Evolutionary conservation across 495 filamentous ascomycete genomes (phyloP).

Genomic region (Xylaria curta): DNA sequence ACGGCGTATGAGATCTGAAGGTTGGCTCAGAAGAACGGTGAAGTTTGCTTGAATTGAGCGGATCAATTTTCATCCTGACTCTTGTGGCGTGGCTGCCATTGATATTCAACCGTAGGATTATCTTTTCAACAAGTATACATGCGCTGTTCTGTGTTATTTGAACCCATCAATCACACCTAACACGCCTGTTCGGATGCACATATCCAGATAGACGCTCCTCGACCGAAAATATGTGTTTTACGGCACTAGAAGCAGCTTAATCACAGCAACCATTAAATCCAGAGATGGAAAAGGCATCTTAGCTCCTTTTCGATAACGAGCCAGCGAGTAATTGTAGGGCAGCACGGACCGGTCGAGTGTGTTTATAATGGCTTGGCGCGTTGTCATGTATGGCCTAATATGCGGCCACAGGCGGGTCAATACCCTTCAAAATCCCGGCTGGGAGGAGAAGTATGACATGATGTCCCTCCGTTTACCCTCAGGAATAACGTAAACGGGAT

Average conservation of each 20-base stretch:
- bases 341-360: slow-evolving; percentile 18
- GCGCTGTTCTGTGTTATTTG: slow-evolving; percentile 6
- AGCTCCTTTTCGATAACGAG: slow-evolving; percentile 13
- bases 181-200: not conserved
- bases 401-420: slow-evolving; percentile 45
- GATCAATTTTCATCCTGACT: not conserved
- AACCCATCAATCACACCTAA: slow-evolving; percentile 11
- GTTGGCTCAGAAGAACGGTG: slow-evolving; percentile 30
- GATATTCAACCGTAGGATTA: not conserved
- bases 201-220: not conserved
- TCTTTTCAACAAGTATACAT: not conserved
- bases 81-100: not conserved
- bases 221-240: slow-evolving; percentile 11
- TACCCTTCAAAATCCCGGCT: slow-evolving; percentile 54
- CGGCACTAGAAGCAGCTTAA: slow-evolving; percentile 12
- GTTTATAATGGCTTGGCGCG: slow-evolving; percentile 39
- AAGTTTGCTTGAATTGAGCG: not conserved
- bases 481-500: slow-evolving; percentile 88
- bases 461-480: slow-evolving; percentile 68
- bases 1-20: slow-evolving; percentile 30
- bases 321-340: slow-evolving; percentile 1
- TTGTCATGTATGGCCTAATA: slow-evolving; percentile 42
- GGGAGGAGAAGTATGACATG: slow-evolving; percentile 66
- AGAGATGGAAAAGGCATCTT: not conserved
- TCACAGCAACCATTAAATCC: not conserved